These are phyloP conservation scores for Penicillium sp. DNA, from an alignment of 2,329 filamentous ascomycete species.

Conservation along the genomic window DNA sequence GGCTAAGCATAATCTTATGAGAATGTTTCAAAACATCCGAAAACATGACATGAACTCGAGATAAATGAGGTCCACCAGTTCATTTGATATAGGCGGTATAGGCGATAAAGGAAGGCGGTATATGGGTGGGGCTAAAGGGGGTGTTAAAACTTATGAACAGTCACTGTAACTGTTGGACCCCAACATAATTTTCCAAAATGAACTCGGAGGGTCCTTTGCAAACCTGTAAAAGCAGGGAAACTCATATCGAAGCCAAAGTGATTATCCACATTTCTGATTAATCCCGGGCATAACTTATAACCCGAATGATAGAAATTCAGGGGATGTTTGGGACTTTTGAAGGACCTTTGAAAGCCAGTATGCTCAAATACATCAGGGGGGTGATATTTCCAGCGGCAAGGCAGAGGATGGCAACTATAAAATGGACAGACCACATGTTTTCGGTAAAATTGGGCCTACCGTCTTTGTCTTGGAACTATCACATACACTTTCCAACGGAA, in stretches of 20 bases:
- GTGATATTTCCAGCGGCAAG: background rate
- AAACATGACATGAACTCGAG: too few relatives aligned
- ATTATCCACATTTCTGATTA: background rate
- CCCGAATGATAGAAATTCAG: background rate
- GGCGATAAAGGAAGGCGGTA: too few relatives aligned
- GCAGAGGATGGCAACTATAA: background rate
- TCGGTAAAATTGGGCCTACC: background rate
- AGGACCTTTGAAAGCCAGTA: background rate
- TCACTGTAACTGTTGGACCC: conserved; percentile 6
- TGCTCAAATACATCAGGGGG: background rate
- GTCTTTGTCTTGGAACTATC: too few relatives aligned
- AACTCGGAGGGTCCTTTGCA: conserved; percentile 14
- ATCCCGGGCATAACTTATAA: background rate
- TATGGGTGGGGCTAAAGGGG: too few relatives aligned
- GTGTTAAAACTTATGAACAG: too few relatives aligned
- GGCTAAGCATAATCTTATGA: too few relatives aligned
- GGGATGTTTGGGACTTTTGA: background rate
- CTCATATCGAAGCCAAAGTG: background rate
- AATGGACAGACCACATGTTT: background rate
- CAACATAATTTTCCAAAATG: conserved; percentile 9
- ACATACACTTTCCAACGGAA: background rate
- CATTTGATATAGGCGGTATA: too few relatives aligned
- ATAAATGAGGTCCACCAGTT: too few relatives aligned
- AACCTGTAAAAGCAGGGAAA: background rate
- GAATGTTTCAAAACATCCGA: too few relatives aligned